These are phyloP conservation scores for Geotrichum phurueaensis DNA, from an alignment of 1,139 yeast species.

Conservation along the genomic window DNA sequence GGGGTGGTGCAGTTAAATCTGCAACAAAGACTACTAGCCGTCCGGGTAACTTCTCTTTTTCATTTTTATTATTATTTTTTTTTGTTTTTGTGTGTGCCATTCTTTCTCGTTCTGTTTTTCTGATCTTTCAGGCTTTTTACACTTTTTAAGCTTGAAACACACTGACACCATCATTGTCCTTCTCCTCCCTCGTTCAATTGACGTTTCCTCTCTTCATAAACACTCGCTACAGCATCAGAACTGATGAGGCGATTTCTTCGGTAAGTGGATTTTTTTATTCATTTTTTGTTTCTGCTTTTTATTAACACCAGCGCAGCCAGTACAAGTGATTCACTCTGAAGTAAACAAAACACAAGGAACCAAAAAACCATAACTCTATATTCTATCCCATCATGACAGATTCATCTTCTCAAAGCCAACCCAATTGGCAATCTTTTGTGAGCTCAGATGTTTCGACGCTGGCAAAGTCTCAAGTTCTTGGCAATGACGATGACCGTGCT, in stretches of 20 bases:
- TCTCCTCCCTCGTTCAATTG: not conserved
- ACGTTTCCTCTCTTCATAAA: not conserved
- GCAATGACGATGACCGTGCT: conserved; percentile 8
- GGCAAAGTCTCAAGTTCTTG: not conserved
- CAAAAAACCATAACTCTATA: not conserved
- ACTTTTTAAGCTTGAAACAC: not conserved
- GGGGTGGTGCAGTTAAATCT: not conserved
- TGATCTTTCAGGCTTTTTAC: not conserved
- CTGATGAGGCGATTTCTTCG: conserved; percentile 10
- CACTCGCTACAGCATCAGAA: not conserved
- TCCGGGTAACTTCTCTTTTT: not conserved
- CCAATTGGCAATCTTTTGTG: conserved; percentile 16
- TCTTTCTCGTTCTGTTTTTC: not conserved
- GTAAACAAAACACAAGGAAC: not conserved
- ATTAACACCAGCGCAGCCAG: not conserved
- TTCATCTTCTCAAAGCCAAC: not conserved
- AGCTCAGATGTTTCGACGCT: not conserved
- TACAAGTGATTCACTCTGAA: not conserved
- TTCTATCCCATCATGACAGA: not conserved
- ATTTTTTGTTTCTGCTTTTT: not conserved
- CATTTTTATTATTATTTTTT: not conserved
- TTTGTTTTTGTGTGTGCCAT: not conserved
- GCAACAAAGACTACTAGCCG: not conserved
- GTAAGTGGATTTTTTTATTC: not conserved
- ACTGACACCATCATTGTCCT: not conserved